Percentiles rank a stretch among this genome's conserved stretches.
Conservation (phyloP, 352 stramenopile species). For the Phytopythium vexans region DNA sequence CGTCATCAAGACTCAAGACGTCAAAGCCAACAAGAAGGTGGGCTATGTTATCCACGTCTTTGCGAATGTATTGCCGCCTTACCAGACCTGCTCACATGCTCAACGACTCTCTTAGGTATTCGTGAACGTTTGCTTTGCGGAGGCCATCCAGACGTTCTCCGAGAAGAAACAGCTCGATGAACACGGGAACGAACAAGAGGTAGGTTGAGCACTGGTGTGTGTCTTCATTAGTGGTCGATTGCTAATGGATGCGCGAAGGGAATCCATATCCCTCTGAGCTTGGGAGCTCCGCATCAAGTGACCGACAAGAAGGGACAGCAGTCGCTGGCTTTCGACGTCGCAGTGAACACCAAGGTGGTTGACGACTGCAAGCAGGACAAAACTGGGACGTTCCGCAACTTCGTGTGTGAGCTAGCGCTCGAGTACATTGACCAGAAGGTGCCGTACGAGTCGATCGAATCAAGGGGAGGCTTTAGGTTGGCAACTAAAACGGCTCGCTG, state of each 20-base stretch:
- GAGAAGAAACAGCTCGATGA: constrained; percentile 77
- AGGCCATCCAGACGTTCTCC: constrained; percentile 75
- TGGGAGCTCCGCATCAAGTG: constrained; percentile 69
- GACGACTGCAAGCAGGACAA: constrained; percentile 61
- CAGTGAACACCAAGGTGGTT: constrained; percentile 74
- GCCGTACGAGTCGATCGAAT: background rate
- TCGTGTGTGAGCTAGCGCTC: constrained; percentile 78
- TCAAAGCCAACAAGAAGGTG: constrained; percentile 65
- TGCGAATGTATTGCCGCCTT: no score
- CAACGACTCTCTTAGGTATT: constrained; percentile 41
- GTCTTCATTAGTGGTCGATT: background rate
- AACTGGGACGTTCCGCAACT: constrained; percentile 71
- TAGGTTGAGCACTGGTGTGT: constrained; percentile 3
- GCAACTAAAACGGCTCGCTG: no score
- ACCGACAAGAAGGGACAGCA: constrained; percentile 62
- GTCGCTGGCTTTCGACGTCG: constrained; percentile 73
- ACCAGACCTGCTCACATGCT: no score
- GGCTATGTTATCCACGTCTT: no score
- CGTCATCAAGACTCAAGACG: constrained; percentile 70
- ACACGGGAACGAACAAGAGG: constrained; percentile 72
- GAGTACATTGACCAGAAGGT: constrained; percentile 85
- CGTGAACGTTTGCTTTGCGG: constrained; percentile 70
- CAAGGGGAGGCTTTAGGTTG: no score
- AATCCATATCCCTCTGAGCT: constrained; percentile 71
- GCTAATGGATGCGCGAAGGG: constrained; percentile 22